These are phyloP conservation scores for Stevia rebaudiana DNA, from an alignment of 140 eudicot species.

Conservation along the genomic window DNA sequence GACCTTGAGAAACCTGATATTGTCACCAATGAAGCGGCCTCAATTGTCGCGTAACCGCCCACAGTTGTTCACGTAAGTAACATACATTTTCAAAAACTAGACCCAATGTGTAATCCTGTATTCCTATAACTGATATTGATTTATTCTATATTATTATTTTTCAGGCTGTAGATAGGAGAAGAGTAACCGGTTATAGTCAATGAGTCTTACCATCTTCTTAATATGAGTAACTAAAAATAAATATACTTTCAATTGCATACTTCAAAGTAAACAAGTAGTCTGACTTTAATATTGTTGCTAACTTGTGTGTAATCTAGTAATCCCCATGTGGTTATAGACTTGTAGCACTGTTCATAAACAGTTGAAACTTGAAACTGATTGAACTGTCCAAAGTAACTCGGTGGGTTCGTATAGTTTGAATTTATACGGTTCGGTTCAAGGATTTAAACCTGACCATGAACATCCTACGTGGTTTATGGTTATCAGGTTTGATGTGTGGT, in stretches of 20 bases:
- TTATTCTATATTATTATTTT: constrained; percentile 3
- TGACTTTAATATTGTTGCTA: not conserved
- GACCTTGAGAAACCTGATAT: constrained; percentile 76
- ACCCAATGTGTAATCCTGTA: not conserved
- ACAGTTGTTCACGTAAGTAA: constrained; percentile 86
- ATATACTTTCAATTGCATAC: constrained; percentile 1
- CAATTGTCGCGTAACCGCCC: constrained; percentile 79
- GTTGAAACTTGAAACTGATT: not conserved
- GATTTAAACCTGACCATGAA: not conserved
- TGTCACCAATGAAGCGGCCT: constrained; percentile 90
- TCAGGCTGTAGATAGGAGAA: constrained; percentile 36
- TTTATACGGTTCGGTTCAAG: not conserved
- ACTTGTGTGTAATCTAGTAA: constrained; percentile 4
- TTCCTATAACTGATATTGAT: not conserved
- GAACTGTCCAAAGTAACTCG: not conserved
- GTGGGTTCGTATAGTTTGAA: not conserved
- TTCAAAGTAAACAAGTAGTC: constrained; percentile 4
- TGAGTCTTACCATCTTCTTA: constrained; percentile 5
- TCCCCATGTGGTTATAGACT: not conserved
- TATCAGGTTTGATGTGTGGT: not conserved
- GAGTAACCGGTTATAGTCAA: constrained; percentile 1
- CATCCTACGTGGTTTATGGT: not conserved
- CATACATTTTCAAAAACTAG: not conserved
- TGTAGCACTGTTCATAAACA: not conserved
- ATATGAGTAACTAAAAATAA: constrained; percentile 12